Percentiles rank a stretch among this genome's conserved stretches.
Evolutionary conservation across 1,139 yeast genomes (phyloP).

Genomic region (Sugiyamaella japonica): DNA sequence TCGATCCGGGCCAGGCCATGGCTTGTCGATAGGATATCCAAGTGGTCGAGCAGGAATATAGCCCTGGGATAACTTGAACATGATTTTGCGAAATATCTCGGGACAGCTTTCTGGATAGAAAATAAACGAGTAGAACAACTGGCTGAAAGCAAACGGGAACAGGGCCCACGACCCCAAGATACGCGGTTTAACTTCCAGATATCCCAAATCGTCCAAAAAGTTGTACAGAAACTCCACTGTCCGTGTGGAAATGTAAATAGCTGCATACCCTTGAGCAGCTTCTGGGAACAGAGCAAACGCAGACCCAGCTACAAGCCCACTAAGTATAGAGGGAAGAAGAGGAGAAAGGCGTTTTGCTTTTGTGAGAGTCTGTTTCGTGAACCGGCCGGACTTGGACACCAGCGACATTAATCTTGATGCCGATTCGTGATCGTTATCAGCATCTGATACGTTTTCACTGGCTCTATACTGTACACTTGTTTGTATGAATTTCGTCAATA

Average conservation of each 20-base stretch:
- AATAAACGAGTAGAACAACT: conserved; percentile 42
- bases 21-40: conserved; percentile 32
- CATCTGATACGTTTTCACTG: not conserved
- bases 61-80: conserved; percentile 36
- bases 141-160: conserved; percentile 46
- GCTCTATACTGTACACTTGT: not conserved
- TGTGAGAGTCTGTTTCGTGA: conserved; percentile 1
- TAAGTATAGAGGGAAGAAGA: conserved; percentile 32
- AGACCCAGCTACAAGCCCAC: conserved; percentile 37
- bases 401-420: conserved; percentile 16
- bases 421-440: not conserved
- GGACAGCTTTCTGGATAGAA: conserved; percentile 43
- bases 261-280: conserved; percentile 35
- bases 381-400: conserved; percentile 9
- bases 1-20: conserved; percentile 41
- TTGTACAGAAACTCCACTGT: conserved; percentile 42
- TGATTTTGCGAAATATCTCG: conserved; percentile 33
- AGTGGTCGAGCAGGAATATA: conserved; percentile 38
- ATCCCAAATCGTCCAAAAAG: conserved; percentile 40
- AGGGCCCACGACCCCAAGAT: conserved; percentile 44
- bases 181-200: conserved; percentile 40
- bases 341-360: conserved; percentile 23
- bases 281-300: conserved; percentile 33
- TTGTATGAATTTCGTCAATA: conserved; percentile 21
- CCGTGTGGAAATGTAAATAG: conserved; percentile 40